Percentiles rank a stretch among this genome's conserved stretches.
These are phyloP conservation scores for Coffea eugenioides DNA, from an alignment of 257 asterid genomes.

Conservation along the genomic window DNA sequence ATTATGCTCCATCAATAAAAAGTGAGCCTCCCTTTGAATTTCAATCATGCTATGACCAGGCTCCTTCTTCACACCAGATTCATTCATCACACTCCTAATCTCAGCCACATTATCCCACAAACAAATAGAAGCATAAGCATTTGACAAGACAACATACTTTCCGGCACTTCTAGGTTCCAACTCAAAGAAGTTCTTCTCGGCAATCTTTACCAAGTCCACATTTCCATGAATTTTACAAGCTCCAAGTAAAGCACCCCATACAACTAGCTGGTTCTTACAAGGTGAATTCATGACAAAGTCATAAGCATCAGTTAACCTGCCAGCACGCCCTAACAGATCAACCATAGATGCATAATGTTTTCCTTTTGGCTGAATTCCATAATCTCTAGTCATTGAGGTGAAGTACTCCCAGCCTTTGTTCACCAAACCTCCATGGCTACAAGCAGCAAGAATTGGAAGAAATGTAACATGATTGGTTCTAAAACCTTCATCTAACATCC, in stretches of 20 bases:
- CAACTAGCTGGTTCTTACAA: conserved; percentile 68
- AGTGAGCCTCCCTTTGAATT: conserved; percentile 63
- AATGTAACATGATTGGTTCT: conserved; percentile 81
- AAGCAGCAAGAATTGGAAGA: conserved; percentile 41
- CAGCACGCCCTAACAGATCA: too few relatives aligned
- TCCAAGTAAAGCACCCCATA: conserved; percentile 85
- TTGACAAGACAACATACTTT: conserved; percentile 76
- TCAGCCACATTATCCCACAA: conserved; percentile 76
- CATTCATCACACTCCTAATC: conserved; percentile 30
- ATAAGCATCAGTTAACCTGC: conserved; percentile 42
- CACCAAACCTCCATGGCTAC: too few relatives aligned
- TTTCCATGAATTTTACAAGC: too few relatives aligned
- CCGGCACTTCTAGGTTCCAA: conserved; percentile 46
- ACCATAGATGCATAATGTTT: too few relatives aligned
- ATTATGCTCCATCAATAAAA: conserved; percentile 86
- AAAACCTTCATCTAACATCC: conserved; percentile 79
- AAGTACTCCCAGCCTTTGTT: too few relatives aligned
- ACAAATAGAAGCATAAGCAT: conserved; percentile 84
- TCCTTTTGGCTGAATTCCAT: too few relatives aligned
- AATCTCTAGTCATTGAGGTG: too few relatives aligned
- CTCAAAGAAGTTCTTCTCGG: too few relatives aligned
- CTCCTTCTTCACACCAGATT: conserved; percentile 71
- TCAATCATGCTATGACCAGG: conserved; percentile 97
- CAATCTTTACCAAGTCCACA: too few relatives aligned
- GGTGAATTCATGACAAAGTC: conserved; percentile 53